Evolutionary conservation across 1,284 basidiomycete species (phyloP).

Genomic region (Apiotrichum siamense): DNA sequence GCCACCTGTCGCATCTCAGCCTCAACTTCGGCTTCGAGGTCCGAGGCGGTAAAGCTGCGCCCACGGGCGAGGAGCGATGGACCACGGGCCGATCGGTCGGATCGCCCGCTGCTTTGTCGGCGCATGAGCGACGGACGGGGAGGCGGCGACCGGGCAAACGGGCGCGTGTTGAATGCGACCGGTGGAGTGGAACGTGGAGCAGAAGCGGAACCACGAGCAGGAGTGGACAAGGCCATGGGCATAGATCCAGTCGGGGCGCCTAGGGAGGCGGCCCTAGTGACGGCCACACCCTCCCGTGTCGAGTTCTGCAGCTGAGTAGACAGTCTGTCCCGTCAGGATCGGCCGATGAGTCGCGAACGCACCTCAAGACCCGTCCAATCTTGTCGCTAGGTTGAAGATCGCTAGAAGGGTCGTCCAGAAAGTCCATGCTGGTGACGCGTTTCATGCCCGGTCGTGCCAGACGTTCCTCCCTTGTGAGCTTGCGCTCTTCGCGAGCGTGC

Average conservation of each 20-base stretch:
- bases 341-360: not conserved
- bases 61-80: conserved; percentile 41
- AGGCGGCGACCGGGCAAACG: conserved; percentile 14
- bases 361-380: conserved; percentile 26
- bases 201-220: not conserved
- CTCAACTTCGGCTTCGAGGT: conserved; percentile 32
- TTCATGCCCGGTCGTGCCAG: conserved; percentile 29
- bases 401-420: conserved; percentile 27
- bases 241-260: conserved; percentile 4
- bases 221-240: not conserved
- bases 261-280: conserved; percentile 14
- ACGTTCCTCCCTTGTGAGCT: conserved; percentile 25
- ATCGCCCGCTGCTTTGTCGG: conserved; percentile 7
- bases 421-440: conserved; percentile 39
- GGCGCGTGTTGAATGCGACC: not conserved
- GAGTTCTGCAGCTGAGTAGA: conserved; percentile 38
- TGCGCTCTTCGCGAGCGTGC: conserved; percentile 20
- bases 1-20: not conserved
- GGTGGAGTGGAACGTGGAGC: not conserved
- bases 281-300: conserved; percentile 15
- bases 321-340: conserved; percentile 14
- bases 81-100: conserved; percentile 18
- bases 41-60: conserved; percentile 43
- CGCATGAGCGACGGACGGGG: conserved; percentile 26
- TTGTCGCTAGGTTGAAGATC: conserved; percentile 11